phyloP scores from a whole-genome alignment of 2,329 filamentous ascomycete species.

The Diaporthe caulivora region DNA sequence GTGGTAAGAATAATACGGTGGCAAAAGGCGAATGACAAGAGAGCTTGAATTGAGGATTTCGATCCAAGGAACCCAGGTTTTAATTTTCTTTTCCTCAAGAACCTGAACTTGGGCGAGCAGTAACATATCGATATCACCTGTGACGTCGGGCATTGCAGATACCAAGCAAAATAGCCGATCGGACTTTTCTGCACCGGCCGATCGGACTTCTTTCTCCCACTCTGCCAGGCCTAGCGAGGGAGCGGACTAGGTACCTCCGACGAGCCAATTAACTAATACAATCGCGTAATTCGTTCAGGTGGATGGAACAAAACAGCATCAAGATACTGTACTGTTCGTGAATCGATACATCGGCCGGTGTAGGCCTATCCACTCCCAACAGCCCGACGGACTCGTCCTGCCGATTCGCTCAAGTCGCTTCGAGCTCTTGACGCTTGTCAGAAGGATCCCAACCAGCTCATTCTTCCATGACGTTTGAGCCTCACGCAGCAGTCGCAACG shows the following conservation, averaged over 20 bases:
- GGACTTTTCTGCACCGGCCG: not conserved
- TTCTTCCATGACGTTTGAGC: not conserved
- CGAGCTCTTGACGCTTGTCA: not conserved
- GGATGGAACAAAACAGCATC: not conserved
- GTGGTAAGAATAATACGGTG: not conserved
- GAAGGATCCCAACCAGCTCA: not conserved
- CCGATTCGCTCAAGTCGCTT: not conserved
- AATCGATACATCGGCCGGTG: not conserved
- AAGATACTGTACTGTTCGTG: no score
- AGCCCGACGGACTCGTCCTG: not conserved
- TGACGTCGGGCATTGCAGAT: not conserved
- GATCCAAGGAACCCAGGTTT: not conserved
- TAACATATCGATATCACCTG: not conserved
- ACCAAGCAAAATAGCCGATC: conserved; percentile 6
- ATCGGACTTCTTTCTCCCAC: not conserved
- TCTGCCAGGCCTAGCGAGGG: not conserved
- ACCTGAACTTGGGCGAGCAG: not conserved
- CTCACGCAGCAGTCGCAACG: not conserved
- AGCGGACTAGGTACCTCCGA: not conserved
- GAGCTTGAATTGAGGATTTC: no score
- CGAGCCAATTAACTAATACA: not conserved
- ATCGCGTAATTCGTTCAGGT: not conserved
- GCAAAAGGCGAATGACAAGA: not conserved
- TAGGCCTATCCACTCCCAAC: not conserved
- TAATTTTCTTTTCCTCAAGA: fast-evolving